Evolutionary conservation across 495 filamentous ascomycete genomes (phyloP), one percentile per base, ranked within the genome.

Genomic region (Amniculicola lignicola): DNA sequence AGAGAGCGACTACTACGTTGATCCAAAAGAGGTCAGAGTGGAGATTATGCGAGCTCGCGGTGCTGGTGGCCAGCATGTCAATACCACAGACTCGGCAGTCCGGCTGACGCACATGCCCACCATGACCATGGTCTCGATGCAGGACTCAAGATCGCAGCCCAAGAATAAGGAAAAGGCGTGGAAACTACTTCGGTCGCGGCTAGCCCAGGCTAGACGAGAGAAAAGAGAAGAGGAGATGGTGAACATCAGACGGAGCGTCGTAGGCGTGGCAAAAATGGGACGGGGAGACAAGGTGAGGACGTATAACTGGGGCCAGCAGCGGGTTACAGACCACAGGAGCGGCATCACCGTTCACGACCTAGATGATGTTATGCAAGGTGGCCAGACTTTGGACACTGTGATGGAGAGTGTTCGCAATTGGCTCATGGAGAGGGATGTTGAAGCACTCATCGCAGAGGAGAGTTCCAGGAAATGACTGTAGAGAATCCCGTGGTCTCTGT

Each of bases 31-130:
- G 54, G 94, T 98, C 29, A 78, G 82, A 35, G 77, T 81, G 7
- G 94, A 98, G 64, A 86, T 88, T 61, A 95, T 97, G 91, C 81
- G 90, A 24, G 89, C 93, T 0, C 76, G 87, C 43, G 93, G 93
- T 24, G 90, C 93, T 1, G 93, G 93, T 15, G 93, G 93, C 4
- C 93, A 98, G 73, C 94, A 97, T 68, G 93, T 98, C 67, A 98
- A 98, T 70, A 96, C 88, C 59, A 98, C 93, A 1, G 94, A 97
- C 70, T 95, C 90, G 28, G 93, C 93, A 15, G 88, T 98, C 57
- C 85, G 93, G 15, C 75, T 98, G 50, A 96, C 90, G 10, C 94
- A 98, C 78, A 77, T 89, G 11, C 94, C 93, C 9, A 96, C 91
- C 0, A 83, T 82, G 29, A 89, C 82, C 6, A 80, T 87, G 22